Percentiles rank a stretch among this genome's conserved stretches.
Evolutionary conservation across 2,329 filamentous ascomycete species (phyloP).

Genomic region (Chaetoscypha palmicola): DNA sequence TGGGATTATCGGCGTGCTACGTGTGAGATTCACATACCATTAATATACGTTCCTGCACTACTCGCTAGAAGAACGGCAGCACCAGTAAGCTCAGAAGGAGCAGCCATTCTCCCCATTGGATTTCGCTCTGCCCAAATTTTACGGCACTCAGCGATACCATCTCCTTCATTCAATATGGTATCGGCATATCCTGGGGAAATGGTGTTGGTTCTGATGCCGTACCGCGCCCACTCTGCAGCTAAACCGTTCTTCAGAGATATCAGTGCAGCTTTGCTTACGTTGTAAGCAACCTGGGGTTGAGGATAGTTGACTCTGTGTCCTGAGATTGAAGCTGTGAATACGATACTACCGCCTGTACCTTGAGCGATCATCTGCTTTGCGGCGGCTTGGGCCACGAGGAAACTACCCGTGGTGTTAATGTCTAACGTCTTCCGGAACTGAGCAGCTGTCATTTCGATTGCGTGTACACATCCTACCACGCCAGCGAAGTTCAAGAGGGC

Average conservation of each 20-base stretch:
- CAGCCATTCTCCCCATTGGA: constrained; percentile 59
- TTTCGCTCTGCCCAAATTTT: constrained; percentile 52
- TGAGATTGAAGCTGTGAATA: constrained; percentile 62
- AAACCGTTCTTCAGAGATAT: constrained; percentile 56
- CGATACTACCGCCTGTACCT: constrained; percentile 48
- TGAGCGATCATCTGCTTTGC: constrained; percentile 46
- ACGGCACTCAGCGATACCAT: constrained; percentile 46
- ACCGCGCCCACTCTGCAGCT: constrained; percentile 65
- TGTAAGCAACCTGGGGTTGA: constrained; percentile 66
- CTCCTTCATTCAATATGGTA: constrained; percentile 53
- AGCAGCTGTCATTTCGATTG: constrained; percentile 49
- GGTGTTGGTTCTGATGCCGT: constrained; percentile 65
- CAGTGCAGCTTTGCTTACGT: constrained; percentile 63
- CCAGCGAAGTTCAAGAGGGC: constrained; percentile 55
- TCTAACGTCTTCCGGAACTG: constrained; percentile 60
- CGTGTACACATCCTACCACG: constrained; percentile 55
- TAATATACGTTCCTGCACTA: constrained; percentile 59
- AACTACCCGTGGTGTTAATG: constrained; percentile 65
- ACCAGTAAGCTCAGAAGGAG: constrained; percentile 55
- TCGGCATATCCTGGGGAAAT: constrained; percentile 70
- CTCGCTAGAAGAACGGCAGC: constrained; percentile 54
- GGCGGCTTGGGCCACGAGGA: constrained; percentile 61
- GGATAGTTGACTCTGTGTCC: constrained; percentile 65
- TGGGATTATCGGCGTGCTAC: not conserved
- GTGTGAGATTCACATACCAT: constrained; percentile 15